Conservation (phyloP, 2,329 filamentous ascomycete species). For the Hypoxylon sp. region DNA sequence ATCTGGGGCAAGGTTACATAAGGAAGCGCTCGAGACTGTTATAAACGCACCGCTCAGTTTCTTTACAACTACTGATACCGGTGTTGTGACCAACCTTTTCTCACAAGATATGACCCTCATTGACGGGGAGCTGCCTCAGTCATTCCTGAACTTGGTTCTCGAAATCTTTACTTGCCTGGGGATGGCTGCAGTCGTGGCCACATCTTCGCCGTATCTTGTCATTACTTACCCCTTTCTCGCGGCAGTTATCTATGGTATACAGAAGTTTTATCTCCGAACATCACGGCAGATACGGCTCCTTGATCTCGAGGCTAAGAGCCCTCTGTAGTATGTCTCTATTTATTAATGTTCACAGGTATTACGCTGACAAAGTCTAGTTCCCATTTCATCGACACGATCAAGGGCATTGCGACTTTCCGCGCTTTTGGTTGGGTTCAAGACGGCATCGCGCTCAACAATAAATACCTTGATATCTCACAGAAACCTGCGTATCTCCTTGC, state of each 20-base stretch:
- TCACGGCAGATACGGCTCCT: slow-evolving; percentile 60
- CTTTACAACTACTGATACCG: slow-evolving; percentile 47
- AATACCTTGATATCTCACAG: slow-evolving; percentile 59
- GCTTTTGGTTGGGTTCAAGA: slow-evolving; percentile 57
- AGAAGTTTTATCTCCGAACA: slow-evolving; percentile 60
- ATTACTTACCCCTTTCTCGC: slow-evolving; percentile 54
- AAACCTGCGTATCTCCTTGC: slow-evolving; percentile 60
- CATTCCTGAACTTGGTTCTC: slow-evolving; percentile 35
- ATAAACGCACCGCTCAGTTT: slow-evolving; percentile 49
- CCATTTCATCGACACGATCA: slow-evolving; percentile 58
- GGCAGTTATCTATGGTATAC: slow-evolving; percentile 52
- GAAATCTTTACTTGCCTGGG: slow-evolving; percentile 40
- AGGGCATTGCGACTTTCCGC: slow-evolving; percentile 57
- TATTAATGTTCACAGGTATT: background rate
- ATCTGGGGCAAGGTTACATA: slow-evolving; percentile 34
- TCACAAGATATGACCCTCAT: slow-evolving; percentile 53
- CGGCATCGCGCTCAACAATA: slow-evolving; percentile 48
- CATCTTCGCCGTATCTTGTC: slow-evolving; percentile 51
- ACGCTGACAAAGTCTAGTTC: slow-evolving; percentile 32
- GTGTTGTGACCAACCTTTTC: slow-evolving; percentile 50
- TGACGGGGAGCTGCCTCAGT: slow-evolving; percentile 48
- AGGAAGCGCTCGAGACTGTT: slow-evolving; percentile 47
- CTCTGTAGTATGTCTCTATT: slow-evolving; percentile 52
- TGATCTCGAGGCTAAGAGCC: slow-evolving; percentile 60
- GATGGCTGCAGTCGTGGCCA: slow-evolving; percentile 54